phyloP scores from a whole-genome alignment of 345 rosid genomes.

The Psidium friedrichsthalianum region DNA sequence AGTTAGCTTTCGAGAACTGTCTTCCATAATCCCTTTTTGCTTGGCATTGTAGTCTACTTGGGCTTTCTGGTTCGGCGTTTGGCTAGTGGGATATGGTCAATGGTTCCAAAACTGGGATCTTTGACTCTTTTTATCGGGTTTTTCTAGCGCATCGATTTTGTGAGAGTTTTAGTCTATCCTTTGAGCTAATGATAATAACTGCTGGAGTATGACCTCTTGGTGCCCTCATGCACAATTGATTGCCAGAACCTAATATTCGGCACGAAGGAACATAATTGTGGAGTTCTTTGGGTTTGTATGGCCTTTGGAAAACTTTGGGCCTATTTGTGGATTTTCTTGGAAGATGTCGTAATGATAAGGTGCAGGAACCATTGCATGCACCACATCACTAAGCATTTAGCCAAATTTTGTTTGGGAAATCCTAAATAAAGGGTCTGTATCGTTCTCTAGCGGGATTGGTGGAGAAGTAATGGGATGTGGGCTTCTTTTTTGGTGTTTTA shows the following conservation, averaged over 20 bases:
- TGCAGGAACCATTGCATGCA: not conserved
- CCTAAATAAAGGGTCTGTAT: not conserved
- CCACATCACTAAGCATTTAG: not conserved
- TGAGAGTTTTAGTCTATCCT: not conserved
- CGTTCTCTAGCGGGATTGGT: too few relatives aligned
- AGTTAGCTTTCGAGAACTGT: not conserved
- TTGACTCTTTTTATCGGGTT: not conserved
- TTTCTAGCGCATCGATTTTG: not conserved
- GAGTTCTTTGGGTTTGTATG: not conserved
- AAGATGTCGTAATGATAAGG: not conserved
- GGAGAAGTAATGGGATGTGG: too few relatives aligned
- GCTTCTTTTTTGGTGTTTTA: too few relatives aligned
- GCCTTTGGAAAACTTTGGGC: not conserved
- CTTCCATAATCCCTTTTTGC: not conserved
- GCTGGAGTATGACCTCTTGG: not conserved
- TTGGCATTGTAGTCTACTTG: not conserved
- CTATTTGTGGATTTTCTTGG: not conserved
- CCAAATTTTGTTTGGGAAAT: not conserved
- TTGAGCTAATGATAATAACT: not conserved
- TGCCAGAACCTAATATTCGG: not conserved
- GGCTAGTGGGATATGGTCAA: not conserved
- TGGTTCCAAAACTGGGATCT: not conserved
- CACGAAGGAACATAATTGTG: not conserved
- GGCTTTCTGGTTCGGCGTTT: not conserved
- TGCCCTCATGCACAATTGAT: not conserved